phyloP scores from a whole-genome alignment of 1,284 basidiomycete genomes.

The Rhodotorula glutinis region DNA sequence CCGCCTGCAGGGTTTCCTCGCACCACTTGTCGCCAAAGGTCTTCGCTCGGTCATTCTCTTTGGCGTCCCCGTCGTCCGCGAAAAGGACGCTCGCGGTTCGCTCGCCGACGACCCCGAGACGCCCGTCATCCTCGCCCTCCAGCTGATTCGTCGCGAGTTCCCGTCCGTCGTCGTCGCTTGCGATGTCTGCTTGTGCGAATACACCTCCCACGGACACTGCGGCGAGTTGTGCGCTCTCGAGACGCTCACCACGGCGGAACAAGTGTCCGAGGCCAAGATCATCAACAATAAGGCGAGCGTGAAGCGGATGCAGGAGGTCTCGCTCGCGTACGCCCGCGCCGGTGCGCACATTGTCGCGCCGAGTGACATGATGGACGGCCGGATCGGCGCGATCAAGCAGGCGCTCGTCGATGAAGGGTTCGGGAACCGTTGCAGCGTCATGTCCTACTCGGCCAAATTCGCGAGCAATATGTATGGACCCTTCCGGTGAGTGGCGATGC shows the following conservation, averaged over 20 bases:
- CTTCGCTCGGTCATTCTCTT: conserved; percentile 91
- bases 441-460: conserved; percentile 99
- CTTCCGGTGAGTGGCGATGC: conserved; percentile 65
- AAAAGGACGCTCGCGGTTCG: conserved; percentile 73
- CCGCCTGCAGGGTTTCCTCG: conserved; percentile 80
- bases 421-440: conserved; percentile 83
- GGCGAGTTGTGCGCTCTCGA: conserved; percentile 54
- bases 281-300: conserved; percentile 69
- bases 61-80: conserved; percentile 74
- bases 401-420: conserved; percentile 75
- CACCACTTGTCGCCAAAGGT: conserved; percentile 83
- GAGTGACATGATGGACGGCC: conserved; percentile 98
- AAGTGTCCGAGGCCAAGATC: conserved; percentile 16
- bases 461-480: conserved; percentile 95
- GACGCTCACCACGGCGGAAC: conserved; percentile 17
- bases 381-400: conserved; percentile 80
- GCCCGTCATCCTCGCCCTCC: conserved; percentile 88
- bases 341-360: conserved; percentile 98
- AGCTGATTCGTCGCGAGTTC: conserved; percentile 70
- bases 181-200: conserved; percentile 99
- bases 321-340: conserved; percentile 85
- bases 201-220: conserved; percentile 97
- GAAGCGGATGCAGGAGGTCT: conserved; percentile 82
- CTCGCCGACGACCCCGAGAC: conserved; percentile 86
- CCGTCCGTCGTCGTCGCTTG: conserved; percentile 82